Base-by-base conservation (phyloP, 2,329 filamentous ascomycete genomes). In the Trichothecium roseum region DNA sequence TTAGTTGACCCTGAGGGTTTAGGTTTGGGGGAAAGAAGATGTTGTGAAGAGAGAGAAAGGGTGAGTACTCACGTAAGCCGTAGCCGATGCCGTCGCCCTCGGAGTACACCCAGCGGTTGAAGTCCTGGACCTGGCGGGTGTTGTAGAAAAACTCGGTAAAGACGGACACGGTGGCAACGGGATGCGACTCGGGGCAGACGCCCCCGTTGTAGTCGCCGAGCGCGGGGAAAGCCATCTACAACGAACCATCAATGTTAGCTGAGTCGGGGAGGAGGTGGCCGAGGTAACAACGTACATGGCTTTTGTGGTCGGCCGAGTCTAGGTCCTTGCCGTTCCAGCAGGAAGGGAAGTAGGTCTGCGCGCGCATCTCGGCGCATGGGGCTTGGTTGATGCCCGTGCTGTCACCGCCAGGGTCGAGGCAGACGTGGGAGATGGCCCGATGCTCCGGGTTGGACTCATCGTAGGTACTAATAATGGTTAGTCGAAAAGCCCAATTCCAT, bases 301-400 rank as follows among this genome's bases (percentile, higher is more conserved):
- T 69, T 45, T 65, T 67, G 52, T 78, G 72, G 50, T 76, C 60
- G 1, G 57, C 32, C 5, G 63, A 62, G 47, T 78, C 72, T 16
- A 73, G 46, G 42, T 75, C 65, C 30, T 60, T 56, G 24, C 76
- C 76, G 40, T 81, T 64, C 76, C 76, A 80, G 59, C 75, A 80
- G 4, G 66, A 66, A 2, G 72, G 74, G 49, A 78, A 77, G 48
- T 66, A 68, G 15, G 76, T 57, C 45, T 77, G 67, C 12, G 66
- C 59, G 28, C 72, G 64, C 15, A 67, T 57, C 29, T 72, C 63
- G 26, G 63, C 51, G 47, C 76, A 79, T 12, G 22, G 22, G 39
- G 62, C 60, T 42, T 63, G 62, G 1, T 74, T 76, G 22, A 82
- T 63, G 8, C 59, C 55, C n/a, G 59, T 57, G 2, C 62, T 68